Evolutionary conservation across 768 basidiomycete species (phyloP).

Genomic region (Phylloporus sp.): DNA sequence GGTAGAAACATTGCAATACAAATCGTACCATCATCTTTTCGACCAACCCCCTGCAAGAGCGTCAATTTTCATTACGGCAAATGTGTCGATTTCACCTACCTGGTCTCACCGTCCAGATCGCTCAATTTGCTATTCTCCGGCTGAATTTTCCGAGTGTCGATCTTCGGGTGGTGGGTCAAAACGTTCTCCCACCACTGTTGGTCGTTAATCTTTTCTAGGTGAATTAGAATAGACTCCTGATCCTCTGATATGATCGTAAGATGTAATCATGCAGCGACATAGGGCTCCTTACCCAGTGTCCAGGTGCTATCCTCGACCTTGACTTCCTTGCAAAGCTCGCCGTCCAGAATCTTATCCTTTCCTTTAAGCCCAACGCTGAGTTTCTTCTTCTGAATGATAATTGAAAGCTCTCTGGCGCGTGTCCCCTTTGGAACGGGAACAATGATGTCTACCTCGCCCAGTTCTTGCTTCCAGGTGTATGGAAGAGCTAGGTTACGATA

Average conservation of each 20-base stretch:
- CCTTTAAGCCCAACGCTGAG: slow-evolving; percentile 84
- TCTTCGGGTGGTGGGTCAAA: slow-evolving; percentile 90
- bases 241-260: slow-evolving; percentile 56
- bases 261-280: not conserved
- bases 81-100: slow-evolving; percentile 41
- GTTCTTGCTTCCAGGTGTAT: slow-evolving; percentile 87
- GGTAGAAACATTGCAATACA: not conserved
- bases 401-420: slow-evolving; percentile 66
- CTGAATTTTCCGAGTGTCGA: slow-evolving; percentile 93
- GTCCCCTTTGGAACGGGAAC: slow-evolving; percentile 88
- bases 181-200: slow-evolving; percentile 99
- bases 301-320: slow-evolving; percentile 97
- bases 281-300: slow-evolving; percentile 68
- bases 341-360: slow-evolving; percentile 79
- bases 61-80: slow-evolving; percentile 8
- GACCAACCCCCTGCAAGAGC: slow-evolving; percentile 76
- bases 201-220: slow-evolving; percentile 83
- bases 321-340: slow-evolving; percentile 89
- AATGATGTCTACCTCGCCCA: slow-evolving; percentile 80
- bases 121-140: slow-evolving; percentile 94
- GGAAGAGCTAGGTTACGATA: slow-evolving; percentile 62
- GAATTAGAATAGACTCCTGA: slow-evolving; percentile 63
- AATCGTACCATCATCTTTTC: slow-evolving; percentile 98
- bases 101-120: slow-evolving; percentile 93
- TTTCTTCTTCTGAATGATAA: slow-evolving; percentile 77